Conservation (phyloP, 345 rosid species). For the Citrus maxima region DNA sequence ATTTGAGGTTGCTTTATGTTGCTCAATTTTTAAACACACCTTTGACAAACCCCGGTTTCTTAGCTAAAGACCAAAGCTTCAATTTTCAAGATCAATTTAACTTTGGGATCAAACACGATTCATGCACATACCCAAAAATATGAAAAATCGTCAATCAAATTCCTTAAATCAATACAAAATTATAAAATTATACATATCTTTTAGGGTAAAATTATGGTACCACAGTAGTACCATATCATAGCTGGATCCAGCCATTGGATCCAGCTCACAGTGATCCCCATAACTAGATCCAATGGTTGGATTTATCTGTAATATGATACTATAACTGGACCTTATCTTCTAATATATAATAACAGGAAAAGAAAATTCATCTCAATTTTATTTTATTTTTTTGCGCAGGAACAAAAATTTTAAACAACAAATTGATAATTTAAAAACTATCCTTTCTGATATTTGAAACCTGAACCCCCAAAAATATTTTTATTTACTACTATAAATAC, state of each 20-base stretch:
- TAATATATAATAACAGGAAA: too few relatives aligned
- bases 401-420: too few relatives aligned
- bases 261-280: fast-evolving
- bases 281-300: fast-evolving
- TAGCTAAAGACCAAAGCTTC: background rate
- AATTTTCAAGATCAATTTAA: too few relatives aligned
- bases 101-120: background rate
- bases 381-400: too few relatives aligned
- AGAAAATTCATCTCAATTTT: too few relatives aligned
- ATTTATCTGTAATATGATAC: fast-evolving
- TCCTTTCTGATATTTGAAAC: too few relatives aligned
- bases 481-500: too few relatives aligned
- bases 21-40: background rate
- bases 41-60: constrained; percentile 7
- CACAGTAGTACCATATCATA: fast-evolving
- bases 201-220: fast-evolving
- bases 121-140: background rate
- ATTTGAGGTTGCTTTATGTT: background rate
- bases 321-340: fast-evolving
- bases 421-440: too few relatives aligned
- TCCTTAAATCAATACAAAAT: too few relatives aligned
- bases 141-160: background rate
- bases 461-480: too few relatives aligned
- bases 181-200: too few relatives aligned
- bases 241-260: fast-evolving